phyloP scores from a whole-genome alignment of 1,284 basidiomycete genomes.

The Leccinum variabile region DNA sequence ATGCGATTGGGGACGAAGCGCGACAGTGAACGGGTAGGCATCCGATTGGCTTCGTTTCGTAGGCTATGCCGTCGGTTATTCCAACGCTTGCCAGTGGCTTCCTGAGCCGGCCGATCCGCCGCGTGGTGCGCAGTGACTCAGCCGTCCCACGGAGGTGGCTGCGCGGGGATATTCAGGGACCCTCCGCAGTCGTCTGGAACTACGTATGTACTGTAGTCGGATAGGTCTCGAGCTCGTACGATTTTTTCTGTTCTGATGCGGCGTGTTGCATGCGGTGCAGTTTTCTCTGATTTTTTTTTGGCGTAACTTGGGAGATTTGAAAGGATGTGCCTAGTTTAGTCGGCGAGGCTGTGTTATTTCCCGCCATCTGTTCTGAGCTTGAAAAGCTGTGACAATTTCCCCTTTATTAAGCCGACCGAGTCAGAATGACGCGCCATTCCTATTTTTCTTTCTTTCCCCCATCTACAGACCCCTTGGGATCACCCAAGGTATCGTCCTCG shows the following conservation, averaged over 20 bases:
- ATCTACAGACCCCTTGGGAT: slow-evolving; percentile 25
- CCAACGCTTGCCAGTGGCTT: slow-evolving; percentile 6
- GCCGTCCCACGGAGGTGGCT: slow-evolving; percentile 10
- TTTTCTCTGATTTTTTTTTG: not conserved
- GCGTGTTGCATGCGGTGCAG: not conserved
- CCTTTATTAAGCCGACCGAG: slow-evolving; percentile 42
- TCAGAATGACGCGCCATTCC: slow-evolving; percentile 28
- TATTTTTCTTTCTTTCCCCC: slow-evolving; percentile 27
- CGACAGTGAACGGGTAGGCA: not conserved
- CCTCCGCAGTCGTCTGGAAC: slow-evolving; percentile 23
- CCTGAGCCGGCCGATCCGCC: not conserved
- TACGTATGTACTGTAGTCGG: not conserved
- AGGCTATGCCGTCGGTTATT: slow-evolving; percentile 17
- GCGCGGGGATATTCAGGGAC: slow-evolving; percentile 11
- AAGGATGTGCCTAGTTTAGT: slow-evolving; percentile 4
- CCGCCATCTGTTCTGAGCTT: slow-evolving; percentile 39
- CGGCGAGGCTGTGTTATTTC: not conserved
- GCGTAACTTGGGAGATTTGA: not conserved
- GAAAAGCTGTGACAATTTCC: slow-evolving; percentile 41
- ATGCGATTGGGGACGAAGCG: not conserved
- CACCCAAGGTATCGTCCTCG: slow-evolving; percentile 22
- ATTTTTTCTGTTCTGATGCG: not conserved
- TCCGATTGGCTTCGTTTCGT: slow-evolving; percentile 13
- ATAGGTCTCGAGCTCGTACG: not conserved
- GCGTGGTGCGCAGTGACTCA: slow-evolving; percentile 3